These are phyloP conservation scores for Trichosporon inkin DNA, from an alignment of 1,284 basidiomycete genomes.

Conservation along the genomic window DNA sequence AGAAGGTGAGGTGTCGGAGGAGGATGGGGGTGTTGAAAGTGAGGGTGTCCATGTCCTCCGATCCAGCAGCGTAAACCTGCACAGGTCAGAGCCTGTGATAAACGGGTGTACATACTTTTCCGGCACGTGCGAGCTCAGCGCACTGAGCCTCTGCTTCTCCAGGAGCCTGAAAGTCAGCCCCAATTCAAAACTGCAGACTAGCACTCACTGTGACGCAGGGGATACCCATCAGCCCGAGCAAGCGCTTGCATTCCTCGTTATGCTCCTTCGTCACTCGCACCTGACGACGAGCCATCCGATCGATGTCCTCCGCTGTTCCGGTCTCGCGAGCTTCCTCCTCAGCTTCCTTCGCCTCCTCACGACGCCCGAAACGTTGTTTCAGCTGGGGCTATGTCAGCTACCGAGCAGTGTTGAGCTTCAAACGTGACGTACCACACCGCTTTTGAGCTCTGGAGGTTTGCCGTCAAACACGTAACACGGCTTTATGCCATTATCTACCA, in stretches of 20 bases:
- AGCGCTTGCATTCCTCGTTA: slow-evolving; percentile 87
- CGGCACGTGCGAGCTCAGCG: slow-evolving; percentile 90
- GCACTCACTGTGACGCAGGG: slow-evolving; percentile 81
- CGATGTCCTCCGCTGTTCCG: slow-evolving; percentile 87
- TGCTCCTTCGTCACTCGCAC: slow-evolving; percentile 95
- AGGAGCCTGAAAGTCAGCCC: slow-evolving; percentile 68
- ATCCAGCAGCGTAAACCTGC: slow-evolving; percentile 91
- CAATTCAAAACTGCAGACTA: no score
- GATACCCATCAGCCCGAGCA: slow-evolving; percentile 94
- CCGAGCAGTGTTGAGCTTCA: no score
- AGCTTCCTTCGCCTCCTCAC: slow-evolving; percentile 90
- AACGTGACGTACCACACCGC: slow-evolving; percentile 79
- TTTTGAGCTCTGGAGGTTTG: slow-evolving; percentile 94
- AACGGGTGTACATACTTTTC: slow-evolving; percentile 60
- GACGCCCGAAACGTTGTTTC: slow-evolving; percentile 72
- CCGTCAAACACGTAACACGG: slow-evolving; percentile 98
- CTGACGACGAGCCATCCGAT: slow-evolving; percentile 82
- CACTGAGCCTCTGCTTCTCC: slow-evolving; percentile 99
- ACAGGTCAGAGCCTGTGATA: neutral
- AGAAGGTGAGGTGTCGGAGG: slow-evolving; percentile 93
- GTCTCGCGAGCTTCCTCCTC: slow-evolving; percentile 96
- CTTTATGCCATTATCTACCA: slow-evolving; percentile 99
- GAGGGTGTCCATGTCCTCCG: slow-evolving; percentile 99
- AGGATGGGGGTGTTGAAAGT: slow-evolving; percentile 91
- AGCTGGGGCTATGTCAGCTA: slow-evolving; percentile 14